Base-by-base conservation (phyloP, 257 asterid genomes). In the Catharanthus roseus region DNA sequence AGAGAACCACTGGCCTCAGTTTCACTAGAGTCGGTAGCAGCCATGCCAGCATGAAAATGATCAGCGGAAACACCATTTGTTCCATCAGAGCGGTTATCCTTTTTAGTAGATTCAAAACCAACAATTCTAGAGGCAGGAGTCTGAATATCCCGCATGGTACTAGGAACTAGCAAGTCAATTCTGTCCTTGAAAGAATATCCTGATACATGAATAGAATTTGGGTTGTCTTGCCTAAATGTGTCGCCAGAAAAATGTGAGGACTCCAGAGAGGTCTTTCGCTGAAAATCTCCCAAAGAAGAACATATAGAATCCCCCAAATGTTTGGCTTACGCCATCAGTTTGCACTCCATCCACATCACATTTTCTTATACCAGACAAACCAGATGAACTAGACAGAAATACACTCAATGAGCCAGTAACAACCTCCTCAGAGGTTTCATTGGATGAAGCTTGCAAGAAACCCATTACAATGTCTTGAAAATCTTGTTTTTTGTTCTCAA, bases 101-200 rank as follows among this genome's bases (percentile, higher is more conserved):
- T 81, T 49, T 57, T 63, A 75, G 60, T 71, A 77, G 77, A 82
- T 39, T 85, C 71, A 70, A 89, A 89, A 61, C 96, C 95, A 76
- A 86, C 87, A 76, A 82, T 83, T 80, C 89, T 81, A 36, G 92
- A 84, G 34, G 81, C 39, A 10, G 91, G 91, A 80, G 82, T 65
- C 55, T 80, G 84, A 77, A 72, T 64, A 74, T 63, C 76, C 42
- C 42, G 42, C 42, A 38, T 38, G 42, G 42, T 38, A 38, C 8
- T 38, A 3, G 42, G 42, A 38, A 38, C 42, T 38, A 38, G 42
- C 42, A 38, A 38, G 42, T 38, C 42, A 3, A 38, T 38, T 38
- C 42, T 38, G 42, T 38, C 76, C 39, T 73, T 79, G 61, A 61
- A 67, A 63, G 70, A 65, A 36, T 65, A 45, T 31, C 72, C 74